These are phyloP conservation scores for Sporisorium iseilematis-ciliati DNA, from an alignment of 1,284 basidiomycete species.

Conservation along the genomic window DNA sequence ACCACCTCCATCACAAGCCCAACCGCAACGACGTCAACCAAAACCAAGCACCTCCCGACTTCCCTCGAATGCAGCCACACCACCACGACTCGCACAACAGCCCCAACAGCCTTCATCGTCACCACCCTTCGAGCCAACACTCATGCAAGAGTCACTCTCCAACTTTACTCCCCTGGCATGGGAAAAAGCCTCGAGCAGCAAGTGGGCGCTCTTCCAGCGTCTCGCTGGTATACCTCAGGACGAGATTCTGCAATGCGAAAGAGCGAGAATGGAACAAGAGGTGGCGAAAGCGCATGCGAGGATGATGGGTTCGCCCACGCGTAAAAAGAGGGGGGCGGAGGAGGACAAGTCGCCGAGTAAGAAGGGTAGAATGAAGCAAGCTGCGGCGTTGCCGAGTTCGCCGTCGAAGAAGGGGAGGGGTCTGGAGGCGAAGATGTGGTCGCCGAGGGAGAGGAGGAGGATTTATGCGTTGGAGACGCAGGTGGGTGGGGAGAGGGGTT, in stretches of 20 bases:
- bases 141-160: slow-evolving; percentile 42
- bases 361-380: slow-evolving; percentile 6
- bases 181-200: slow-evolving; percentile 10
- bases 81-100: slow-evolving; percentile 4
- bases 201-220: slow-evolving; percentile 32
- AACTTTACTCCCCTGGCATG: slow-evolving; percentile 39
- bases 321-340: neutral
- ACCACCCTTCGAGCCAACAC: slow-evolving; percentile 23
- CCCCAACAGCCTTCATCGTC: slow-evolving; percentile 11
- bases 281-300: slow-evolving; percentile 29
- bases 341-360: neutral
- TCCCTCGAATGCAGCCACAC: neutral
- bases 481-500: slow-evolving; percentile 7
- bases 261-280: slow-evolving; percentile 20
- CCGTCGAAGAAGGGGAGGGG: neutral
- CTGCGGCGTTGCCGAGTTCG: slow-evolving; percentile 5
- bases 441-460: slow-evolving; percentile 38
- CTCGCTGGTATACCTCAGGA: slow-evolving; percentile 29
- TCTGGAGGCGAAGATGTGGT: slow-evolving; percentile 18
- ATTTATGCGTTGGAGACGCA: slow-evolving; percentile 53
- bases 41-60: neutral
- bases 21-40: neutral
- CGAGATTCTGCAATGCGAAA: slow-evolving; percentile 11
- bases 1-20: neutral
- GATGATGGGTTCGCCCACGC: slow-evolving; percentile 13